Percentiles rank a stretch among this genome's conserved stretches.
These are phyloP conservation scores for Metschnikowia orientalis DNA, from an alignment of 805 yeast genomes.

Conservation along the genomic window DNA sequence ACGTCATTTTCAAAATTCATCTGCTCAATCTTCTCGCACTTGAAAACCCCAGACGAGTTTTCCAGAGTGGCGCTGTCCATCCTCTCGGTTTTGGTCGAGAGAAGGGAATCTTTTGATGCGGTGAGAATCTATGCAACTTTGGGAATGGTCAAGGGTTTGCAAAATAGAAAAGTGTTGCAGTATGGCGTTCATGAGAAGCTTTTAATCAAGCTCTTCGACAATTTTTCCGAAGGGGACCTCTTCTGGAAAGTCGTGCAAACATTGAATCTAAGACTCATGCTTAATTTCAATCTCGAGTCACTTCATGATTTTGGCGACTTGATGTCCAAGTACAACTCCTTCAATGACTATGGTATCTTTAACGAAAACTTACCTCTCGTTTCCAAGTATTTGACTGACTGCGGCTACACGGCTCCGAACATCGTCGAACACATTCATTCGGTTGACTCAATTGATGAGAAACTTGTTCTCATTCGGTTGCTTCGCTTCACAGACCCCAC, in stretches of 20 bases:
- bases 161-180: slow-evolving; percentile 22
- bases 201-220: slow-evolving; percentile 30
- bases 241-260: slow-evolving; percentile 50
- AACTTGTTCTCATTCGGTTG: no score
- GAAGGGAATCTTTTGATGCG: slow-evolving; percentile 60
- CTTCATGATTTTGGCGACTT: slow-evolving; percentile 24
- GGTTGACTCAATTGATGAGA: no score
- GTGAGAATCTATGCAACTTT: slow-evolving; percentile 56
- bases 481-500: no score
- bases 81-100: slow-evolving; percentile 44
- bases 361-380: slow-evolving; percentile 18
- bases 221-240: slow-evolving; percentile 48
- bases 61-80: slow-evolving; percentile 23
- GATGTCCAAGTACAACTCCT: slow-evolving; percentile 35
- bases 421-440: no score
- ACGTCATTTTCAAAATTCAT: slow-evolving; percentile 45
- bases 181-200: slow-evolving; percentile 24
- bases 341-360: slow-evolving; percentile 32
- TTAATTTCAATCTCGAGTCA: slow-evolving; percentile 28
- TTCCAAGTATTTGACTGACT: slow-evolving; percentile 14
- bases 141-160: slow-evolving; percentile 57
- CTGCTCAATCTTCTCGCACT: slow-evolving; percentile 28
- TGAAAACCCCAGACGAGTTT: slow-evolving; percentile 22
- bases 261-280: slow-evolving; percentile 43
- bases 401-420: no score